Conservation (phyloP, 2,329 filamentous ascomycete genomes). For the Aaosphaeria pasadenensis region DNA sequence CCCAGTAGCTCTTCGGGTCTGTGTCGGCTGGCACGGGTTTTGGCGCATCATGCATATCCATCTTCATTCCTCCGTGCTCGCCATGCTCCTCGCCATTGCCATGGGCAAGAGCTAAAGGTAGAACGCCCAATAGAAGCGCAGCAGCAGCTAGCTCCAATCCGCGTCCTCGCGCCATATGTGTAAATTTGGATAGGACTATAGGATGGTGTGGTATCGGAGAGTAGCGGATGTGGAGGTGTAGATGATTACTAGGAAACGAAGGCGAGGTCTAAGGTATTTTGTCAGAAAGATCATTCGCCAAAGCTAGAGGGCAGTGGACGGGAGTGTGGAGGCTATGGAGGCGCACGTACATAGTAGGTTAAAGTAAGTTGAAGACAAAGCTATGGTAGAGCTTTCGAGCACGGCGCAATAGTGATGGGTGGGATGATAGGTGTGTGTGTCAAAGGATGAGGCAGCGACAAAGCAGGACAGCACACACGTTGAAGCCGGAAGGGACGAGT, state of each 20-base stretch:
- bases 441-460: no score
- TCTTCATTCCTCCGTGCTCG: constrained; percentile 15
- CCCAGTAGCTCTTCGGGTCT: constrained; percentile 56
- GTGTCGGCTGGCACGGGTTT: constrained; percentile 12
- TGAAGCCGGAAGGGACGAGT: no score
- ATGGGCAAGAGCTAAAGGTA: constrained; percentile 42
- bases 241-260: background rate
- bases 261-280: background rate
- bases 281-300: no score
- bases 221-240: background rate
- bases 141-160: constrained; percentile 24
- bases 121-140: constrained; percentile 39
- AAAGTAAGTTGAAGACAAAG: no score
- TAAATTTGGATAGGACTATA: background rate
- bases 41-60: constrained; percentile 18
- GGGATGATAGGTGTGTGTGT: no score
- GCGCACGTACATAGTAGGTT: no score
- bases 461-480: no score
- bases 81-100: constrained; percentile 34
- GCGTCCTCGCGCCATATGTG: constrained; percentile 26
- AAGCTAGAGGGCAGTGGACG: no score
- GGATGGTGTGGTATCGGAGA: background rate
- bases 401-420: no score
- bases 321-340: no score
- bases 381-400: no score